Percentiles rank a stretch among this genome's conserved stretches.
These are phyloP conservation scores for Saturnispora sanitii DNA, from an alignment of 805 yeast genomes.

Conservation along the genomic window DNA sequence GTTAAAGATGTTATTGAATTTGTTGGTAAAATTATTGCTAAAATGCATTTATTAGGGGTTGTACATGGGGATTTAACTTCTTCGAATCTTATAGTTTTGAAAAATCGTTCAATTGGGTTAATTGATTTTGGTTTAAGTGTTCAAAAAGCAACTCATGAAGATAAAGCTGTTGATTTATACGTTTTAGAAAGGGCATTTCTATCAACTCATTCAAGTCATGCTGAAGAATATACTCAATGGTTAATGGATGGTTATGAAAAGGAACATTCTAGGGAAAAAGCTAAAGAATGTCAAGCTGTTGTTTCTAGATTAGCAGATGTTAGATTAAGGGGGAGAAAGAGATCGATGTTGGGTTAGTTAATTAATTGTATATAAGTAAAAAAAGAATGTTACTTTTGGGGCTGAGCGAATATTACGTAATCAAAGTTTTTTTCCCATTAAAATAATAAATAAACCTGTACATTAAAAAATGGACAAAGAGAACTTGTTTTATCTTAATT, in stretches of 20 bases:
- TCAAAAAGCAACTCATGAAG: slow-evolving; percentile 68
- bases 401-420: not conserved
- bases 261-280: slow-evolving; percentile 26
- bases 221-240: slow-evolving; percentile 59
- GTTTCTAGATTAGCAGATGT: slow-evolving; percentile 68
- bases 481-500: not conserved
- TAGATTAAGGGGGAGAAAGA: slow-evolving; percentile 84
- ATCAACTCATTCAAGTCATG: slow-evolving; percentile 78
- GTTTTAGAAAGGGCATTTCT: slow-evolving; percentile 86
- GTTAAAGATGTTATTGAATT: slow-evolving; percentile 36
- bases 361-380: too few species aligned
- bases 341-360: slow-evolving; percentile 74
- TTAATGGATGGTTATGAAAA: slow-evolving; percentile 57
- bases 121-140: slow-evolving; percentile 92
- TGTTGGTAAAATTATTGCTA: slow-evolving; percentile 63
- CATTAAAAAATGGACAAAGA: too few species aligned
- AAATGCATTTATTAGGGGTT: slow-evolving; percentile 64
- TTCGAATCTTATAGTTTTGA: slow-evolving; percentile 61
- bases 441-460: too few species aligned
- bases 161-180: slow-evolving; percentile 93
- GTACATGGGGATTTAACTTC: slow-evolving; percentile 93
- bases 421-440: too few species aligned
- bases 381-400: too few species aligned
- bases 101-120: slow-evolving; percentile 23
- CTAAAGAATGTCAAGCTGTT: slow-evolving; percentile 41